Conservation (phyloP, 2,329 filamentous ascomycete species). For the Bisporella sp. region DNA sequence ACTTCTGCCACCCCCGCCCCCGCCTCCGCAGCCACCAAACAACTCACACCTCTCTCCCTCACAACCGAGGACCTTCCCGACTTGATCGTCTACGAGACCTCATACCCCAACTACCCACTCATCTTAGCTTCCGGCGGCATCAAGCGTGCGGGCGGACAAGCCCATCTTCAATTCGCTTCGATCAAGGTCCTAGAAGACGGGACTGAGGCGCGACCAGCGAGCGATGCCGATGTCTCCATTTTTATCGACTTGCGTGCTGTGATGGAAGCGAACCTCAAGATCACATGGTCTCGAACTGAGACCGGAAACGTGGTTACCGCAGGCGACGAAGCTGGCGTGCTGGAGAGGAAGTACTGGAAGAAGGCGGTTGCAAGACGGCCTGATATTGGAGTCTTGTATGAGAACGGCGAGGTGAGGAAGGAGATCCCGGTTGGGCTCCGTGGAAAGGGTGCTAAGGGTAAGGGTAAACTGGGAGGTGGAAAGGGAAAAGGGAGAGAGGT, state of each 20-base stretch:
- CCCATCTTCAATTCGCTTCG: conserved; percentile 23
- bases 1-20: conserved; percentile 9
- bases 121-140: conserved; percentile 35
- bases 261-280: conserved; percentile 27
- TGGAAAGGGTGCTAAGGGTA: conserved; percentile 34
- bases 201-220: conserved; percentile 22
- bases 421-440: conserved; percentile 35
- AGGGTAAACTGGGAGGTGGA: conserved; percentile 29
- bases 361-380: conserved; percentile 34
- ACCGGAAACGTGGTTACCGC: conserved; percentile 30
- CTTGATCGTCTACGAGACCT: conserved; percentile 37
- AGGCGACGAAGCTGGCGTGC: conserved; percentile 18
- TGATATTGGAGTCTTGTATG: conserved; percentile 36
- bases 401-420: conserved; percentile 36
- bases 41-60: conserved; percentile 27
- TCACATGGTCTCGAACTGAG: conserved; percentile 33
- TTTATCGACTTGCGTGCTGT: conserved; percentile 33
- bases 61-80: conserved; percentile 33
- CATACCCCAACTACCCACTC: conserved; percentile 37
- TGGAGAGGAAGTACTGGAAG: conserved; percentile 33
- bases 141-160: conserved; percentile 34
- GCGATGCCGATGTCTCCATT: conserved; percentile 35
- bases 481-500: conserved; percentile 26
- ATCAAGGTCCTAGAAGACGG: conserved; percentile 26
- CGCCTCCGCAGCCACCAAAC: conserved; percentile 13